A percentile compares a stretch with the other conserved stretches of the same genome.
Conservation (phyloP, 768 basidiomycete species). For the Suillus occidentalis region DNA sequence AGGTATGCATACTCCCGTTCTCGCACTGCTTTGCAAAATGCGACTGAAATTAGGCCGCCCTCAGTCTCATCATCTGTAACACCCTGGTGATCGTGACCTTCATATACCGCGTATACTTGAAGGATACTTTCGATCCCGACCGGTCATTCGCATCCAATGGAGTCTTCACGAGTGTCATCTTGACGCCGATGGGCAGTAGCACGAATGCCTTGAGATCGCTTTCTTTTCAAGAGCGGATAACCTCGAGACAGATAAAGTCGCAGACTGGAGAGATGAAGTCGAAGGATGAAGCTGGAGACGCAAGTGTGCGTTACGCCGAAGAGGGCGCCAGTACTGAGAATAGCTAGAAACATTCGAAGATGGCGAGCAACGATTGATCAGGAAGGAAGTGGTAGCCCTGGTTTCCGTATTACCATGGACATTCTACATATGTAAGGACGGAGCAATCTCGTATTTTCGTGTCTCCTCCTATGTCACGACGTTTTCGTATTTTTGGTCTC, state of each 20-base stretch:
- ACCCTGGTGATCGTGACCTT: slow-evolving; percentile 26
- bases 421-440: too few relatives aligned
- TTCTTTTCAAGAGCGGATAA: slow-evolving; percentile 28
- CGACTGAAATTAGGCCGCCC: slow-evolving; percentile 17
- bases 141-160: background rate
- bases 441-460: too few relatives aligned
- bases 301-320: background rate
- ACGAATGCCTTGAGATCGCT: background rate
- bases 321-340: background rate
- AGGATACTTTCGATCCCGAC: slow-evolving; percentile 8
- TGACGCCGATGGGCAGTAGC: background rate
- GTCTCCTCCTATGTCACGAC: too few relatives aligned
- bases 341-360: background rate
- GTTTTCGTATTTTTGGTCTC: too few relatives aligned
- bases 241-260: background rate
- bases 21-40: background rate
- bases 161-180: background rate
- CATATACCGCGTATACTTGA: slow-evolving; percentile 16
- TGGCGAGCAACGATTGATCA: background rate
- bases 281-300: background rate
- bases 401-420: background rate
- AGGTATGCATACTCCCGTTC: slow-evolving; percentile 15
- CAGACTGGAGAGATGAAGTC: background rate
- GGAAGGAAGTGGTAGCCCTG: background rate
- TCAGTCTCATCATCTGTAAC: slow-evolving; percentile 27